Evolutionary conservation across 1,284 basidiomycete genomes (phyloP), one percentile per base, ranked within the genome.

Genomic region (Vanrija pseudolonga): DNA sequence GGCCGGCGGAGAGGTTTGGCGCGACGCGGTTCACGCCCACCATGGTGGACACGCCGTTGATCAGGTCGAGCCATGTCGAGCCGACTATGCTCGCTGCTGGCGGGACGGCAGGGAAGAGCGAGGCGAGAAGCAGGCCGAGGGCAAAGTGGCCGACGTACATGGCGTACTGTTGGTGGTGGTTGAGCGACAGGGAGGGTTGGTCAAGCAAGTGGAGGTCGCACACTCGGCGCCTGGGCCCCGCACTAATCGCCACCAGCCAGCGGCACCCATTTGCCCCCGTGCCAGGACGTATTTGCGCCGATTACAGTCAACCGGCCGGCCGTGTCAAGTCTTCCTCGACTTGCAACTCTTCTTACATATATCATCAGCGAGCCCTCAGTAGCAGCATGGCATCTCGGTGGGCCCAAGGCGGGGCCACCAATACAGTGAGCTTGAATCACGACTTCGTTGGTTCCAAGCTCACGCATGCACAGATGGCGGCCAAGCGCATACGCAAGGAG

Each of bases 401-500:
- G 45, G 41, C 49, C n/a, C n/a, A 28, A 14, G 45, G 49, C 11
- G 45, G 37, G 7, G 45, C 20, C 23, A 39, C 28, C 32, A 55
- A 50, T 37, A 24, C 39, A 1, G 48, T 55, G 44, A 45, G 26
- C n/a, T n/a, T n/a, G n/a, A n/a, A n/a, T n/a, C n/a, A n/a, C n/a
- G n/a, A n/a, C n/a, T n/a, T n/a, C n/a, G n/a, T n/a, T 47, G 3
- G 23, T 19, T n/a, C n/a, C n/a, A n/a, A n/a, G 12, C 4, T 6
- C 3, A 8, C 7, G 11, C 17, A 15, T 14, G 5, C 32, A 11
- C 55, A 90, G 87, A 91, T 86, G 79, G 87, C 89, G 4, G 72
- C 88, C 61, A 93, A 91, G 76, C 85, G 91, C 47, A 93, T 95
- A 57, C 85, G 89, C 64, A 86, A 88, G 61, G 91, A 95, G 60